A percentile compares a stretch with the other conserved stretches of the same genome.
phyloP scores from a whole-genome alignment of 176 grass and related monocot genomes.

The Stipa capillata region DNA sequence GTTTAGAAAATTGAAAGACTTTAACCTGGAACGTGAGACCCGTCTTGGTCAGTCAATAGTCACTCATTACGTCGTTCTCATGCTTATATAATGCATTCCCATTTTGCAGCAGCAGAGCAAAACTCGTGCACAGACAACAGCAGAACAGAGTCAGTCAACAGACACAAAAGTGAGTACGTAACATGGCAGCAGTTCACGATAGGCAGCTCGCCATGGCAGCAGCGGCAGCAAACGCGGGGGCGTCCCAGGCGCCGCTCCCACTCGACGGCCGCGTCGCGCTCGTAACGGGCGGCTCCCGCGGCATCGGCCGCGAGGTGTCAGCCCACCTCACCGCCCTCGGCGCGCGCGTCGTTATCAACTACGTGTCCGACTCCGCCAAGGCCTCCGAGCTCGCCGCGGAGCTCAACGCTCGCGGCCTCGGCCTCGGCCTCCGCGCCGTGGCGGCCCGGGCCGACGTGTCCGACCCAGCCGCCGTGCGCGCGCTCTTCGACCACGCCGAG shows the following conservation, averaged over 20 bases:
- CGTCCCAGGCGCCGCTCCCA: constrained; percentile 6
- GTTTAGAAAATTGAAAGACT: too few species aligned
- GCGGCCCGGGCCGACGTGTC: constrained; percentile 43
- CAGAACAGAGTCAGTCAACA: not conserved
- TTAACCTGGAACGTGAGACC: not conserved
- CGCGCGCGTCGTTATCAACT: constrained; percentile 54
- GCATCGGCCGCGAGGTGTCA: constrained; percentile 60
- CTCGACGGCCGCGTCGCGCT: constrained; percentile 56
- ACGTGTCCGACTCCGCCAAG: constrained; percentile 36
- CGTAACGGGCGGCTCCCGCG: constrained; percentile 54
- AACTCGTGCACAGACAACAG: not conserved
- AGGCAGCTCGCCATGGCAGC: constrained; percentile 2
- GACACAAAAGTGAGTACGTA: not conserved
- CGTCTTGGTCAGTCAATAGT: not conserved
- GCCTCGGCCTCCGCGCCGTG: not conserved
- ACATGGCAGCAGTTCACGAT: not conserved
- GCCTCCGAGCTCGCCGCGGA: constrained; percentile 47
- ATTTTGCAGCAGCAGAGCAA: not conserved
- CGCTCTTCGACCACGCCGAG: constrained; percentile 61
- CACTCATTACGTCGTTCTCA: not conserved
- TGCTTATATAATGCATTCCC: not conserved
- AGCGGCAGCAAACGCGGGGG: not conserved
- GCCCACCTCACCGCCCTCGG: constrained; percentile 59
- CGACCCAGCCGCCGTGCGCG: constrained; percentile 32
- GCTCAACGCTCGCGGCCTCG: constrained; percentile 22